Evolutionary conservation across 352 stramenopile species (phyloP).

Genomic region (Globisporangium nodosum): DNA sequence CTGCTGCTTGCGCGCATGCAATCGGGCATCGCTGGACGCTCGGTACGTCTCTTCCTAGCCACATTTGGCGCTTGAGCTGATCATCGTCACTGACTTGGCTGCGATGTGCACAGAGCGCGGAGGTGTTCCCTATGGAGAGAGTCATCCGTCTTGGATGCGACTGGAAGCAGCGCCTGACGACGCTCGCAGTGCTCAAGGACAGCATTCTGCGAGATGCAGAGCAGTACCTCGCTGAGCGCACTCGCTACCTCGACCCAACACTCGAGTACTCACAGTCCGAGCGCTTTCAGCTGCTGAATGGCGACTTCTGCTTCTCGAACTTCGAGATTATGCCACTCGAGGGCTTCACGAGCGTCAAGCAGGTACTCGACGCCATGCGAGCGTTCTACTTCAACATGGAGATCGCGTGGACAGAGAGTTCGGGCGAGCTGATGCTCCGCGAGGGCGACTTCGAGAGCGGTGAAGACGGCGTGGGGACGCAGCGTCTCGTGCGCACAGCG

Average conservation of each 20-base stretch:
- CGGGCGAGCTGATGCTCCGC: constrained; percentile 29
- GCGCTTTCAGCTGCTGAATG: constrained; percentile 14
- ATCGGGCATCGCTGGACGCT: neutral
- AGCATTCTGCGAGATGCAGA: neutral
- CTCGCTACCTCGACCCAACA: constrained; percentile 15
- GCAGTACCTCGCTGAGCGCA: constrained; percentile 20
- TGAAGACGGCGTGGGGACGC: neutral
- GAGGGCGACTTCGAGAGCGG: constrained; percentile 23
- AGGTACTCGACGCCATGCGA: constrained; percentile 3
- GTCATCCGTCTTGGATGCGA: neutral
- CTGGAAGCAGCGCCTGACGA: neutral
- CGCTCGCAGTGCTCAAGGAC: neutral
- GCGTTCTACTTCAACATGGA: constrained; percentile 14
- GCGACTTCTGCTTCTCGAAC: constrained; percentile 19
- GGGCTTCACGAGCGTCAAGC: constrained; percentile 4
- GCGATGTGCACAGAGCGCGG: neutral
- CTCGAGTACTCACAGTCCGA: constrained; percentile 23
- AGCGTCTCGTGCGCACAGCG: constrained; percentile 1
- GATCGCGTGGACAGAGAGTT: constrained; percentile 12
- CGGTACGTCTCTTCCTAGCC: neutral
- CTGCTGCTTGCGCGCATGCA: neutral
- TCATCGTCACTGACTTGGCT: neutral
- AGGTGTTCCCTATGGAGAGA: neutral
- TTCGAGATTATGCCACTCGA: constrained; percentile 14
- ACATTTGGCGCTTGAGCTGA: neutral